phyloP scores from a whole-genome alignment of 805 yeast genomes.

The Lipomyces mesembrius region DNA sequence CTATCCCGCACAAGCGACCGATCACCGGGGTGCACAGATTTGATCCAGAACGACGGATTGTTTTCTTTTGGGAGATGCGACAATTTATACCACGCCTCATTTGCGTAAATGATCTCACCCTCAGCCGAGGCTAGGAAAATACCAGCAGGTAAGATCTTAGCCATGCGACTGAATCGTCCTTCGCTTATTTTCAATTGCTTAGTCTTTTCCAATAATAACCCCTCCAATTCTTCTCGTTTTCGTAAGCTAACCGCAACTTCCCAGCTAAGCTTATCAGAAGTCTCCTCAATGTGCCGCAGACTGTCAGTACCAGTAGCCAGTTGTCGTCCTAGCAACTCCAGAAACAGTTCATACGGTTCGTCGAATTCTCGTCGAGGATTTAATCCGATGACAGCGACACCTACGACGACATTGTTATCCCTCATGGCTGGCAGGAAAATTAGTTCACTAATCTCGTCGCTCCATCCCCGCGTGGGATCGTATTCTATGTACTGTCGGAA shows the following conservation, averaged over 20 bases:
- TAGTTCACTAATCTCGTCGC: constrained; percentile 26
- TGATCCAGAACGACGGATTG: constrained; percentile 37
- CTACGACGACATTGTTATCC: constrained; percentile 34
- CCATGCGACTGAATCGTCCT: constrained; percentile 37
- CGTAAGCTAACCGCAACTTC: constrained; percentile 27
- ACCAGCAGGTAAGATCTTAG: constrained; percentile 36
- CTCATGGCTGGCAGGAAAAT: constrained; percentile 37
- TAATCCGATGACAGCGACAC: constrained; percentile 36
- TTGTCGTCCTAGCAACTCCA: constrained; percentile 37
- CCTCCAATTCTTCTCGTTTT: constrained; percentile 30
- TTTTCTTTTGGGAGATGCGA: constrained; percentile 26
- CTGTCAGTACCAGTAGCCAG: constrained; percentile 35
- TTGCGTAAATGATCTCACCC: constrained; percentile 36
- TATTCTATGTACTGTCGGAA: constrained; percentile 28
- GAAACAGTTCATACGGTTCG: constrained; percentile 35
- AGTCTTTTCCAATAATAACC: constrained; percentile 25
- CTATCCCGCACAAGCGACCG: constrained; percentile 31
- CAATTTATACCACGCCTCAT: constrained; percentile 36
- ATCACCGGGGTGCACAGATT: constrained; percentile 38
- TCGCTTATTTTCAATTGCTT: constrained; percentile 34
- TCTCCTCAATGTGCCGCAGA: constrained; percentile 31
- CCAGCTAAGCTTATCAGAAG: constrained; percentile 31
- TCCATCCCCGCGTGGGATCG: constrained; percentile 37
- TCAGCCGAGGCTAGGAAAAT: constrained; percentile 34
- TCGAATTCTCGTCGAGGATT: constrained; percentile 35